Evolutionary conservation across 768 basidiomycete species (phyloP).

Genomic region (Lanmaoa pseudosensibilis): DNA sequence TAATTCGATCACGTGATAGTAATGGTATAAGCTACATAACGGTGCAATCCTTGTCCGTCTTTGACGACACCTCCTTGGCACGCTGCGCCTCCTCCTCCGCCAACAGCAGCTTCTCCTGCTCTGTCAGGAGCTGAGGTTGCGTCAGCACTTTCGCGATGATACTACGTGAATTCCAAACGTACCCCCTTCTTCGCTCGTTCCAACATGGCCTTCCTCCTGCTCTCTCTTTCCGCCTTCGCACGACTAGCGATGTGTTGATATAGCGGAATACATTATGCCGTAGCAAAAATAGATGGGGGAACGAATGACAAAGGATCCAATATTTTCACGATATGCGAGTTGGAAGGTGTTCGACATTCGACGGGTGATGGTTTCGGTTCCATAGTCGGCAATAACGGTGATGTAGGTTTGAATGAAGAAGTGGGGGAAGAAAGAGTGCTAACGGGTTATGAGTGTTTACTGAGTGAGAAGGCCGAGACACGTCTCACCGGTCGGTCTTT

Average conservation of each 20-base stretch:
- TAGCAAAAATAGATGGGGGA: conserved; percentile 66
- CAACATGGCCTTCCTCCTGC: conserved; percentile 66
- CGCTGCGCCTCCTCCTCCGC: conserved; percentile 51
- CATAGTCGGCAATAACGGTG: conserved; percentile 4
- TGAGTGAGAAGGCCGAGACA: conserved; percentile 27
- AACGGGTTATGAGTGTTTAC: conserved; percentile 67
- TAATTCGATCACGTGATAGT: conserved; percentile 11
- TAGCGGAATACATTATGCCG: conserved; percentile 49
- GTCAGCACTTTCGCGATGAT: conserved; percentile 2
- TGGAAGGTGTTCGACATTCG: conserved; percentile 29
- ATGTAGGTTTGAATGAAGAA: conserved; percentile 22
- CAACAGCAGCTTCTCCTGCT: conserved; percentile 62
- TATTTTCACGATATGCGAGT: conserved; percentile 38
- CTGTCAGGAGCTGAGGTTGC: conserved; percentile 50
- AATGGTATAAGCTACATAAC: conserved; percentile 47
- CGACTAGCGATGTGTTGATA: conserved; percentile 46
- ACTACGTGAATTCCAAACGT: conserved; percentile 27
- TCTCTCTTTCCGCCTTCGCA: conserved; percentile 72
- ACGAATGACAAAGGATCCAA: conserved; percentile 49
- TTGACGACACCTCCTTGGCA: conserved; percentile 30
- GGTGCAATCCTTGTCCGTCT: conserved; percentile 47
- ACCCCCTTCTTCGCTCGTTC: conserved; percentile 77
- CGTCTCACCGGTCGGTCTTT: conserved; percentile 64
- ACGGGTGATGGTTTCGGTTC: conserved; percentile 20
- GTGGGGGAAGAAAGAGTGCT: conserved; percentile 40